Base-by-base conservation (phyloP, 2,329 filamentous ascomycete species). In the Colletotrichum orchidophilum region DNA sequence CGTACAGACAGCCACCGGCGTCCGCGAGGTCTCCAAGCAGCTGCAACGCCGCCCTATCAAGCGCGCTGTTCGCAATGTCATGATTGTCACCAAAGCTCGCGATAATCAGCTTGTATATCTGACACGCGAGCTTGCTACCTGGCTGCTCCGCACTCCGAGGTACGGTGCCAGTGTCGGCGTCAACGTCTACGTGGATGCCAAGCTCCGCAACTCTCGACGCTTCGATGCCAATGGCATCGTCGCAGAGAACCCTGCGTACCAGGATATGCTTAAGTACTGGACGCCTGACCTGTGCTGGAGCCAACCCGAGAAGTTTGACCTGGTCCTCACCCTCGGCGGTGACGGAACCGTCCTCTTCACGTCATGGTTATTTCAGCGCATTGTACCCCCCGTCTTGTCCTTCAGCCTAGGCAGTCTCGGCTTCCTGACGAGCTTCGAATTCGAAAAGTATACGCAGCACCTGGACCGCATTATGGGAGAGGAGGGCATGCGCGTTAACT, bases 41-140 rank as follows among this genome's bases (percentile, higher is more conserved):
- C 87, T 99, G 70, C 96, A 97, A 83, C 91, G 96, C 66, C 90
- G 94, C 50, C 96, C 96, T 26, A 94, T 98, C 81, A 96, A 94
- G 83, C 92, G 95, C 75, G 95, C 95, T 12, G 95, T 99, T 57
- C 91, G 90, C 78, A 98, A 94, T 80, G 90, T 99, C 78, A 98
- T 99, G 96, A 97, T 99, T 77, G 94, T 99, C 74, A 99, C 96
- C 73, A 99, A 98, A 83, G 96, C 96, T 26, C 91, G 96, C 73
- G 96, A 99, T 83, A 98, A 99, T 79, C 91, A 94, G 75, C 88
- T 99, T 18, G 96, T 99, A 39, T 90, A 93, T 75, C 86, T 98
- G 75, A 99, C 96, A 1, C 90, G 94, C 70, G 95, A 99, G 80
- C 85, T 99, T 70, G 87, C 96, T 12, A 90, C 92, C 75, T 99